Conservation (phyloP, 768 basidiomycete genomes). For the Mycena venus region DNA sequence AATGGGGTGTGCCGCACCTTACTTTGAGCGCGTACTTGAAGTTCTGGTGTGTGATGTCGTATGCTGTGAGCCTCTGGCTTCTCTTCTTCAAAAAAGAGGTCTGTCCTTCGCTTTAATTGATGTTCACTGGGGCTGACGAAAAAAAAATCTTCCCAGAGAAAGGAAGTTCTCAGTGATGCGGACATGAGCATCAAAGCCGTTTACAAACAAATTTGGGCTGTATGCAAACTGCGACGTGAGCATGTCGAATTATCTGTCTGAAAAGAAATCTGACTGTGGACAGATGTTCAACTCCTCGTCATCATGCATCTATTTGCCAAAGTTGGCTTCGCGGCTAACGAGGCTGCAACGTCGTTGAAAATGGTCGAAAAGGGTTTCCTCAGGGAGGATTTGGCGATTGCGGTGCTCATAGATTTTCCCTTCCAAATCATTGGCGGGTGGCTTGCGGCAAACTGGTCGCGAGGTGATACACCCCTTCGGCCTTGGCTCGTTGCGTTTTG, state of each 20-base stretch:
- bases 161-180: conserved; percentile 76
- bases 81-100: conserved; percentile 92
- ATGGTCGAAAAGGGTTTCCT: conserved; percentile 97
- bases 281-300: conserved; percentile 93
- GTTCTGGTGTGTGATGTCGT: conserved; percentile 89
- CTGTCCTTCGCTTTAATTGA: too few species aligned
- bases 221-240: conserved; percentile 91
- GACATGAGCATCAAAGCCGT: conserved; percentile 93
- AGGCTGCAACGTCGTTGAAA: conserved; percentile 91
- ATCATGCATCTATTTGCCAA: conserved; percentile 92
- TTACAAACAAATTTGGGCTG: conserved; percentile 95
- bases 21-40: conserved; percentile 85
- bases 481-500: conserved; percentile 95
- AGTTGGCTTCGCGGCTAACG: conserved; percentile 94
- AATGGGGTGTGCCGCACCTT: conserved; percentile 82
- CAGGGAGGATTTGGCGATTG: conserved; percentile 95
- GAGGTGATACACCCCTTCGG: conserved; percentile 81
- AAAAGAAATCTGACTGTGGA: conserved; percentile 5
- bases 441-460: conserved; percentile 93
- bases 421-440: conserved; percentile 97
- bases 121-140: neutral
- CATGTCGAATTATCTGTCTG: conserved; percentile 9
- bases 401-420: conserved; percentile 96
- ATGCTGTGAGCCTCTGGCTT: conserved; percentile 90
- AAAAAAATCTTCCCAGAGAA: conserved; percentile 64